Evolutionary conservation across 805 yeast species (phyloP).

Genomic region (Kodamaea leandrae): DNA sequence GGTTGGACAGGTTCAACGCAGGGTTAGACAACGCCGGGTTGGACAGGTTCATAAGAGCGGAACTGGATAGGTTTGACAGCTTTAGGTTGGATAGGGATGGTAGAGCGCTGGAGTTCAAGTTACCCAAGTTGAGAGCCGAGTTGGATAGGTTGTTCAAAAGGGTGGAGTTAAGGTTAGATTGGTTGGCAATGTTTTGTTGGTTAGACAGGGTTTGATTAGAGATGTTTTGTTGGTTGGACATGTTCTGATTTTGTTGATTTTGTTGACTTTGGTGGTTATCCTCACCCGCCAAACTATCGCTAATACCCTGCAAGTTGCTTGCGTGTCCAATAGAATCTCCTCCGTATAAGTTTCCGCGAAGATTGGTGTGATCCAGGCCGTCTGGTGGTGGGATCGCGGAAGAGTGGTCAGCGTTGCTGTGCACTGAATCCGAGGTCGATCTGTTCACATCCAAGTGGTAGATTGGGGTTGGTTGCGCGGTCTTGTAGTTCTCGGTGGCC

Average conservation of each 20-base stretch:
- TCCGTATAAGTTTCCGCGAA: not conserved
- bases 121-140: too few relatives aligned
- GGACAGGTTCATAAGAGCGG: too few relatives aligned
- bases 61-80: too few relatives aligned
- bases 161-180: not conserved
- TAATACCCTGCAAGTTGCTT: conserved; percentile 1
- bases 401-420: not conserved
- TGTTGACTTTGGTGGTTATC: not conserved
- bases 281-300: too few relatives aligned
- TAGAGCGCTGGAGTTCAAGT: too few relatives aligned
- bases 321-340: not conserved
- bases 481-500: conserved; percentile 31
- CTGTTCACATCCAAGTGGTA: conserved; percentile 37
- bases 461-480: conserved; percentile 30
- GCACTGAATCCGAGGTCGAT: not conserved
- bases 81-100: too few relatives aligned
- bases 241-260: not conserved
- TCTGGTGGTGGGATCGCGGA: too few relatives aligned
- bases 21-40: too few relatives aligned
- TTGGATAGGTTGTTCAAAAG: too few relatives aligned
- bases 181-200: not conserved
- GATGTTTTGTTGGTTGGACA: not conserved
- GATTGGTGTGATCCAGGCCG: too few relatives aligned
- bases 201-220: not conserved
- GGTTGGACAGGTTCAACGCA: too few relatives aligned